Conservation (phyloP, 305 asterid genomes). For the Caryopteris hybrid region DNA sequence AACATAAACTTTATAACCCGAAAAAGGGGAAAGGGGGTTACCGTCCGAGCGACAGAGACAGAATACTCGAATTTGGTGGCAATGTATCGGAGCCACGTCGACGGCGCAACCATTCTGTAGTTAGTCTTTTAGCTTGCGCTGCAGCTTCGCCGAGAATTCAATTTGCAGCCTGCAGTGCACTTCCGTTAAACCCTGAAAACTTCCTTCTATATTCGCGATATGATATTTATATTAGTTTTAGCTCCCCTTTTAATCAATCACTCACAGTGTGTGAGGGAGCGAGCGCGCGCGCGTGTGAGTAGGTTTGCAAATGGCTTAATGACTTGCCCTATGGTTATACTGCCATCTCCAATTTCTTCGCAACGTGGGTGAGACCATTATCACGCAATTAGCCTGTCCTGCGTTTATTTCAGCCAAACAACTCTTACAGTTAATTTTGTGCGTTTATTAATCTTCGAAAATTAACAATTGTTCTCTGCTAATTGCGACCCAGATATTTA, state of each 20-base stretch:
- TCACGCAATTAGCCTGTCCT: too few species aligned
- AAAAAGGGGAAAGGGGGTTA: background rate
- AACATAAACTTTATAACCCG: background rate
- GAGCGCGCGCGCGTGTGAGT: too few species aligned
- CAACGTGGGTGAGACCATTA: too few species aligned
- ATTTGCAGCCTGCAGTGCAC: background rate
- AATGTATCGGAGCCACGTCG: slow-evolving; percentile 58
- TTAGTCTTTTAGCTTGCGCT: background rate
- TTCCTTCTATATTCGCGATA: background rate
- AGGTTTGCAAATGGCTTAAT: background rate
- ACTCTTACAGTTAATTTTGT: too few species aligned
- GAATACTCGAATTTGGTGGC: slow-evolving; percentile 45
- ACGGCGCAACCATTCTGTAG: slow-evolving; percentile 43
- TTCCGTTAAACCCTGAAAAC: slow-evolving; percentile 11
- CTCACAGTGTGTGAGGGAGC: too few species aligned
- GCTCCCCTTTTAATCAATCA: too few species aligned
- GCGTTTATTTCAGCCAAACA: too few species aligned
- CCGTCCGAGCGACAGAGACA: slow-evolving; percentile 32
- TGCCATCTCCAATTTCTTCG: background rate
- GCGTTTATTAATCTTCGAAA: too few species aligned
- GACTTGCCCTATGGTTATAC: too few species aligned
- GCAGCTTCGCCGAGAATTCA: background rate
- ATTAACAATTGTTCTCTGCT: too few species aligned
- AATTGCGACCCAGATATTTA: too few species aligned
- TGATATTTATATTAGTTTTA: background rate